phyloP scores from a whole-genome alignment of 352 stramenopile genomes.

The Phytophthora cactorum region DNA sequence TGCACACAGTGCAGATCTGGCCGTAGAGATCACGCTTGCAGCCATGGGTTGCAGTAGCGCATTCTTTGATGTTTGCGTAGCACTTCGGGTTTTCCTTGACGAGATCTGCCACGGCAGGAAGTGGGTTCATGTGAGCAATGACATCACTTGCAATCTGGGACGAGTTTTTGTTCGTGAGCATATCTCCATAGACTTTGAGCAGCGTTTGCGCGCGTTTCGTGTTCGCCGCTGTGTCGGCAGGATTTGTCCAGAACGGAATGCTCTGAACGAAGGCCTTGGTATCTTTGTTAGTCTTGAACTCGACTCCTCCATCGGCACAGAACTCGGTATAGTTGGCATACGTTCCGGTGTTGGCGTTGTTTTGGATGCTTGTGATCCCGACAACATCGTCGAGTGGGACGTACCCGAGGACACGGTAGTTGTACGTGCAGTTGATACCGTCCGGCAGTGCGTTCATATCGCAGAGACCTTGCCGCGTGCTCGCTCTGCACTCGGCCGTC shows the following conservation, averaged over 20 bases:
- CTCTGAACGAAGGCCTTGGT: conserved; percentile 14
- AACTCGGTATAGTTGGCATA: conserved; percentile 42
- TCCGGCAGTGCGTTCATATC: conserved; percentile 45
- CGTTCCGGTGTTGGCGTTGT: conserved; percentile 31
- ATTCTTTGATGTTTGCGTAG: conserved; percentile 54
- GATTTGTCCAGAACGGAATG: conserved; percentile 65
- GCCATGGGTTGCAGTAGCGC: conserved; percentile 32
- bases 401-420: conserved; percentile 66
- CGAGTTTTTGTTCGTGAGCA: conserved; percentile 30
- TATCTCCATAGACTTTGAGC: conserved; percentile 49
- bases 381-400: conserved; percentile 76
- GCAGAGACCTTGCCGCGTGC: conserved; percentile 46
- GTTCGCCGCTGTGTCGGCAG: conserved; percentile 42
- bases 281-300: conserved; percentile 40
- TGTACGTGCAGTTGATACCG: conserved; percentile 68
- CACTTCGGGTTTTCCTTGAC: conserved; percentile 53
- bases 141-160: conserved; percentile 33
- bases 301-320: conserved; percentile 50
- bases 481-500: conserved; percentile 38
- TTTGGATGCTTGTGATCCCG: conserved; percentile 64
- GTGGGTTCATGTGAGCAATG: conserved; percentile 42
- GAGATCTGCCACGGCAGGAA: conserved; percentile 46
- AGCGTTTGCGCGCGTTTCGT: conserved; percentile 39
- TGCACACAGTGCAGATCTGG: conserved; percentile 61
- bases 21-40: conserved; percentile 60